Evolutionary conservation across 257 asterid genomes (phyloP).

Genomic region (Solanum tarapatanum): DNA sequence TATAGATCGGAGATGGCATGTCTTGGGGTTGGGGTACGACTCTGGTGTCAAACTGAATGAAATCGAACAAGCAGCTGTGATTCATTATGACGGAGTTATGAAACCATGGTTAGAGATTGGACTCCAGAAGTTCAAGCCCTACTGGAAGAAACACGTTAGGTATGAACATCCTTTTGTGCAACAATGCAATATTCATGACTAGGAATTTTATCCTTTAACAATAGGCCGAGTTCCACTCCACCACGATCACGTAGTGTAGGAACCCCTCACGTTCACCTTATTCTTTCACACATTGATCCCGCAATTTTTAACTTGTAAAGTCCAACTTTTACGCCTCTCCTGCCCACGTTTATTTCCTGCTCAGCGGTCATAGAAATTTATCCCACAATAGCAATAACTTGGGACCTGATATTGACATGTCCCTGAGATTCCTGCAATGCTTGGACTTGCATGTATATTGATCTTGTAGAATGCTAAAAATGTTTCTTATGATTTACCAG

Average conservation of each 20-base stretch:
- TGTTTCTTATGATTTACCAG: not conserved
- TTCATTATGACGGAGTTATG: conserved; percentile 58
- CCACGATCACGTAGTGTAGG: not conserved
- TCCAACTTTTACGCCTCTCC: not conserved
- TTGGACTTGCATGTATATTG: not conserved
- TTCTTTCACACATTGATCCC: not conserved
- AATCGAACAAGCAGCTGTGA: conserved; percentile 49
- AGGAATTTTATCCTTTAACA: not conserved
- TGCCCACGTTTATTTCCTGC: not conserved
- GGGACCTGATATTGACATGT: not conserved
- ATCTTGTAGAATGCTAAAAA: not conserved
- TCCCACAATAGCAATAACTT: not conserved
- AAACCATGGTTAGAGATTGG: conserved; percentile 67
- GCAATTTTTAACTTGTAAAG: not conserved
- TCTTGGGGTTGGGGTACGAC: conserved; percentile 53
- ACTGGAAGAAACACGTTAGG: conserved; percentile 38
- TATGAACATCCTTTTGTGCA: conserved; percentile 37
- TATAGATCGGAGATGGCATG: conserved; percentile 51
- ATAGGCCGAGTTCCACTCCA: not conserved
- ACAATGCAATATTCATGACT: conserved; percentile 40
- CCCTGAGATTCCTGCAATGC: not conserved
- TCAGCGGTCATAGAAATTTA: not conserved
- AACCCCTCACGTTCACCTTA: not conserved
- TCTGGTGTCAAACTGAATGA: conserved; percentile 34
- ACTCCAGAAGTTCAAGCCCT: conserved; percentile 38